Evolutionary conservation across 768 basidiomycete species (phyloP), one percentile per base, ranked within the genome.

Genomic region (Boletus subparvulus): DNA sequence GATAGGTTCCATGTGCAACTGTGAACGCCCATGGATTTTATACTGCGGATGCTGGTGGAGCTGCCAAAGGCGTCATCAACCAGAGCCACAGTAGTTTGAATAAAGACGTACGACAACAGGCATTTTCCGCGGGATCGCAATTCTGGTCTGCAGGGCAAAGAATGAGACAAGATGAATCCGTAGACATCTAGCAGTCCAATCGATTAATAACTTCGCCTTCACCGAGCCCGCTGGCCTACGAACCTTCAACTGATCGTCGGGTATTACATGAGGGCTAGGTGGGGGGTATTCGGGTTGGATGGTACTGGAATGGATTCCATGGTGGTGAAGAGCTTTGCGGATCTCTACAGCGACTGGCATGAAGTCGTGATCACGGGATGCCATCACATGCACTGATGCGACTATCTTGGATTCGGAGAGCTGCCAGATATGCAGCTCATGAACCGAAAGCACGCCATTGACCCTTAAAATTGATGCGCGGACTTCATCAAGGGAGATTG

Each of bases 361-460:
- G 69, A 98, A 98, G 65, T 97, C 94, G 54, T 85, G 81, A 21
- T 84, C 83, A 47, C 86, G 81, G 39, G 86, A 86, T 9, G 94
- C 85, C 63, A 91, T 83, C 47, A 99, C 92, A 73, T 99, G 97
- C 26, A 99, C 96, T 2, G 92, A 95, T 11, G 95, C 95, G 42
- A 99, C 89, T 52, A 94, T 85, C 70, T 97, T 98, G 54, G 83
- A 85, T 74, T 99, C 97, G 11, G 93, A 95, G 47, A 99, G 82
- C 66, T 96, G 94, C 97, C 97, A 99, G 51, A 98, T 85, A 73
- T 99, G 97, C 28, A 99, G 80, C 68, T 98, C 93, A 65, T 98
- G 97, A 30, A 98, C 77, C 14, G 85, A 85, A 54, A 83, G 72
- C 26, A 90, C 97, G 47, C 97, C 96, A 4, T 88, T 81, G 26